Evolutionary conservation across 371 early-diverging fungal genomes (phyloP), one percentile per base, ranked within the genome.

Genomic region (Mortierella sp.): DNA sequence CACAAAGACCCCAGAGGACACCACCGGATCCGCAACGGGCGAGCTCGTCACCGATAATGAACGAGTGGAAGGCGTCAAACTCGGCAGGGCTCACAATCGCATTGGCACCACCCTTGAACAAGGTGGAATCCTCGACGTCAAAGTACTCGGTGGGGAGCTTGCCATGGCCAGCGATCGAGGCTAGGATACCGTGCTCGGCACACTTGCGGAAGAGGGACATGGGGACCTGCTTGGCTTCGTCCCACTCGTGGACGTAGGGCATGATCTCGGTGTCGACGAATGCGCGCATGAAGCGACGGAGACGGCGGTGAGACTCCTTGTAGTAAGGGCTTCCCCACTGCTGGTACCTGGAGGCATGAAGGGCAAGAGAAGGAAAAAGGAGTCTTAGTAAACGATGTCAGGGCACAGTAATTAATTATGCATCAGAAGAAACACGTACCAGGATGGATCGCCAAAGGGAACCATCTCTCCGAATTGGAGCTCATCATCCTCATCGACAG

Each of bases 21-120:
- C 97, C 97, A 46, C 96, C 97, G 11, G 95, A 94, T 19, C 96
- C 96, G 77, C 94, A 95, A 67, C 97, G 95, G 44, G 94, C 90
- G 13, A 97, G 80, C 86, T 97, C 97, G 80, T 96, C 97, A 71
- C 90, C 81, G 40, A 95, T 89, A 69, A 97, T 91, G 51, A 95
- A 93, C 76, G 95, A 90, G 73, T 95, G 96, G 90, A 97, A 97
- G 26, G 91, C 82, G 87, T 96, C 96, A 75, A 90, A 95, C 53
- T 95, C 93, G 28, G 82, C 90, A 16, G 87, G 82, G 5, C 81
- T 80, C 34, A 95, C 84, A 59, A 89, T 91, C 26, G 89, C 91
- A 14, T 83, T 88, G 69, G 85, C 88, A 21, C 86, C 86, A 19
- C 82, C 86, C 21, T 71, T 46, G 89, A 89, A 85, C 67, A 81